Evolutionary conservation across 441 rosid genomes (phyloP), one percentile per base, ranked within the genome.

Genomic region (Pelargonium cotyledonis): DNA sequence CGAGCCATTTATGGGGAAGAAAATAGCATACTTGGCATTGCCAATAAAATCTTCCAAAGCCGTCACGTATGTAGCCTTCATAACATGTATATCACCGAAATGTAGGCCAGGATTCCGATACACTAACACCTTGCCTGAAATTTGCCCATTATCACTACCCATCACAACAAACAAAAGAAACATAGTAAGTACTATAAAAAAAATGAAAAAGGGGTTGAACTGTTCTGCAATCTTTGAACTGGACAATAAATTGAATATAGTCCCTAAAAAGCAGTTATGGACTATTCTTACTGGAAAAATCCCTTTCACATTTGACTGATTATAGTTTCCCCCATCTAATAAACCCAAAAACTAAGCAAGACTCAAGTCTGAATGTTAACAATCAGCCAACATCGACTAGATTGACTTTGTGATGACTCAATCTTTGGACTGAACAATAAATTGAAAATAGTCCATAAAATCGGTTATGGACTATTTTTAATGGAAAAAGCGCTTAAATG

Each of bases 61-160:
- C 69, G 80, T 49, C 51, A 88, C 83, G 73, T 87, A 88, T 29
- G 68, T 86, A 8, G 97, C 97, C 40, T 77, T 85, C 1, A 91
- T 73, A 1, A 88, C 61, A 73, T 89, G 98, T 60, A 89, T 73
- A 75, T 89, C 98, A 47, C 98, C 97, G 29, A 91, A 82, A 80
- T 91, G 96, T 65, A 85, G 2, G 44, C 98, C 97, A 57, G 96
- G 97, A 72, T 91, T 75, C 8, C 88, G 82, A 73, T 87, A 94
- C 57, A 94, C 97, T 64, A 94, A 63, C 19, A 91, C 95, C 31
- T 85, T 70, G 40, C 96, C 97, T 0, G 96, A 91, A 65, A 91
- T 66, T 44, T 86, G 96, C 4, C 97, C 97, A 71, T 76, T 21
- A 2, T 84, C 86, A 2, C 96, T 94, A 70, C 68, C 76, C 58